Conservation (phyloP, 2,329 filamentous ascomycete genomes). For the Neodidymelliopsis sp. region DNA sequence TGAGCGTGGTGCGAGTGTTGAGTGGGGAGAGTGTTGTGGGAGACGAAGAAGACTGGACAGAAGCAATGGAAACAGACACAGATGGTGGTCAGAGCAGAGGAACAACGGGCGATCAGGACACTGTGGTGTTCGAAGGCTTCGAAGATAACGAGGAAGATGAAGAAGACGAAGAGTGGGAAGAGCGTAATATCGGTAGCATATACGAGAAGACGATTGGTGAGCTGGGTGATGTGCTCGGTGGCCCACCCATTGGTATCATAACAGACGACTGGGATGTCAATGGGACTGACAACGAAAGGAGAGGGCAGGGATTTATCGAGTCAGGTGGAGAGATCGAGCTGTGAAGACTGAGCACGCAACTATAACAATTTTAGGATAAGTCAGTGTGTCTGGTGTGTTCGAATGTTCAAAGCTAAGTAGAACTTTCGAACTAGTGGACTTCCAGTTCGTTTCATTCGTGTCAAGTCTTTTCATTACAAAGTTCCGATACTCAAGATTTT, state of each 20-base stretch:
- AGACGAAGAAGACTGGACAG: conserved; percentile 30
- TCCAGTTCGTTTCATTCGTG: no score
- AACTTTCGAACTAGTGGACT: no score
- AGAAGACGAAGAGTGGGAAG: conserved; percentile 48
- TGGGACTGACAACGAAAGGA: conserved; percentile 17
- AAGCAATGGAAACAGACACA: conserved; percentile 43
- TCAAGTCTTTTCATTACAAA: no score
- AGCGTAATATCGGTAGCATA: conserved; percentile 62
- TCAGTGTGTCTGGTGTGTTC: no score
- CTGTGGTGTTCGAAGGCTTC: conserved; percentile 42
- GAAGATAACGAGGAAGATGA: conserved; percentile 55
- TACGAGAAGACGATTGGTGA: conserved; percentile 82
- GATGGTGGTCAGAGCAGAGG: conserved; percentile 23
- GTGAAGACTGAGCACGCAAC: no score
- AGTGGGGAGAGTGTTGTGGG: conserved; percentile 59
- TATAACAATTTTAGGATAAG: no score
- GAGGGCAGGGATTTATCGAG: conserved; percentile 23
- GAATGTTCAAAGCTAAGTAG: no score
- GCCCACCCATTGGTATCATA: conserved; percentile 56
- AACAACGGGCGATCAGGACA: conserved; percentile 30
- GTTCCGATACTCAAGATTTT: no score
- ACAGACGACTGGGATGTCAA: conserved; percentile 49
- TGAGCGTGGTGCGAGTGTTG: conserved; percentile 74
- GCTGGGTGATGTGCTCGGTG: conserved; percentile 71
- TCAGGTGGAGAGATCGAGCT: conserved; percentile 20